Conservation (phyloP, 768 basidiomycete species). For the Mycena crocata region DNA sequence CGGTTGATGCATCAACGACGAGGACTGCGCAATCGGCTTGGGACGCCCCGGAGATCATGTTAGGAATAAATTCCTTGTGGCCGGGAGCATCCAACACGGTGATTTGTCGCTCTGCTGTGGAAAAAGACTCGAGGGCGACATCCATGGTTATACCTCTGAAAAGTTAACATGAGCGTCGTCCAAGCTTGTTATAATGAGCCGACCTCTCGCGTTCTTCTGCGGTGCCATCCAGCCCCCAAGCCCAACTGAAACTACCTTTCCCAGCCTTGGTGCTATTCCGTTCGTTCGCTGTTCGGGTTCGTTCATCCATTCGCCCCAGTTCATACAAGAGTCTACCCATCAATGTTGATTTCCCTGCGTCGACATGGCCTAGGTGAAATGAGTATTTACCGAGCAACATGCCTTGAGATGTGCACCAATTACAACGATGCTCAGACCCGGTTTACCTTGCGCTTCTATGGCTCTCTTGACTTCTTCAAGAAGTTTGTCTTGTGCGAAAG, state of each 20-base stretch:
- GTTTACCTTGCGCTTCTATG: slow-evolving; percentile 65
- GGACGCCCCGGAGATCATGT: slow-evolving; percentile 99
- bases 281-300: slow-evolving; percentile 85
- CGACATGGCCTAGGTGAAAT: slow-evolving; percentile 86
- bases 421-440: slow-evolving; percentile 87
- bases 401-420: slow-evolving; percentile 69
- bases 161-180: slow-evolving; percentile 21
- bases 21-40: slow-evolving; percentile 96
- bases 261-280: slow-evolving; percentile 90
- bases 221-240: slow-evolving; percentile 96
- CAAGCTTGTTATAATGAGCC: slow-evolving; percentile 27
- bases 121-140: slow-evolving; percentile 84
- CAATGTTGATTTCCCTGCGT: slow-evolving; percentile 97
- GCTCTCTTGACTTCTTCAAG: slow-evolving; percentile 79
- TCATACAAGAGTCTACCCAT: slow-evolving; percentile 97
- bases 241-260: slow-evolving; percentile 97
- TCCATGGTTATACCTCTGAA: slow-evolving; percentile 98
- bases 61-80: slow-evolving; percentile 97
- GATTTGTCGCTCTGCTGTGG: slow-evolving; percentile 80
- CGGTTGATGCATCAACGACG: slow-evolving; percentile 89
- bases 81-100: slow-evolving; percentile 98
- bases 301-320: slow-evolving; percentile 88
- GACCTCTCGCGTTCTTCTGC: slow-evolving; percentile 94
- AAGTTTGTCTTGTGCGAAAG: slow-evolving; percentile 82
- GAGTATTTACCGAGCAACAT: background rate